Conservation (phyloP, 441 rosid species). For the Populus tomentosa region DNA sequence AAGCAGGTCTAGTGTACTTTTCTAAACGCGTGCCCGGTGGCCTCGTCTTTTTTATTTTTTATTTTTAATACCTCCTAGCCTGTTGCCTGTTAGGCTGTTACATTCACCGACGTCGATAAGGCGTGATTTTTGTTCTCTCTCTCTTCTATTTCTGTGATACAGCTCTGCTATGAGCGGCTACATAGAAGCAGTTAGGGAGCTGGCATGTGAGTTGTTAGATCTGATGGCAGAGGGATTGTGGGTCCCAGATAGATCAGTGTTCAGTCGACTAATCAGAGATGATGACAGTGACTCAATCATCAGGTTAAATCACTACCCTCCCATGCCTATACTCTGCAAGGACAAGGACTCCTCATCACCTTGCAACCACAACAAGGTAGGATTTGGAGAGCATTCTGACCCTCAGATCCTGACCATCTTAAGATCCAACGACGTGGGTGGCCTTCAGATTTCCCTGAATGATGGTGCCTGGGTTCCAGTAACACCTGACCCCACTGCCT, state of each 20-base stretch:
- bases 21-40: neutral
- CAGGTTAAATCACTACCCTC: slow-evolving; percentile 84
- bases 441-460: slow-evolving; percentile 56
- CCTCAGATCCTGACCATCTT: slow-evolving; percentile 88
- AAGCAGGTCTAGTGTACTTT: neutral
- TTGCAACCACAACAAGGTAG: slow-evolving; percentile 26
- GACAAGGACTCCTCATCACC: slow-evolving; percentile 12
- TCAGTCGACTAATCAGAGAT: slow-evolving; percentile 61
- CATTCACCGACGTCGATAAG: neutral
- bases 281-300: slow-evolving; percentile 58
- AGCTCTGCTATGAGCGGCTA: slow-evolving; percentile 61
- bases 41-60: neutral
- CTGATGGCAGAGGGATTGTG: slow-evolving; percentile 65
- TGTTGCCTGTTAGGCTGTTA: too few relatives aligned
- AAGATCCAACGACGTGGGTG: slow-evolving; percentile 75
- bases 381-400: slow-evolving; percentile 93
- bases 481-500: slow-evolving; percentile 67
- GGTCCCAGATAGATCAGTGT: slow-evolving; percentile 43
- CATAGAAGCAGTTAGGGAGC: slow-evolving; percentile 53
- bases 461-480: slow-evolving; percentile 73
- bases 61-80: neutral
- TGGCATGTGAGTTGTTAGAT: slow-evolving; percentile 73
- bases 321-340: slow-evolving; percentile 7
- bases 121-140: neutral
- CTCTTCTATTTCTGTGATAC: slow-evolving; percentile 21